Base-by-base conservation (phyloP, 306 rosid species). In the Cotoneaster glaucophyllus region DNA sequence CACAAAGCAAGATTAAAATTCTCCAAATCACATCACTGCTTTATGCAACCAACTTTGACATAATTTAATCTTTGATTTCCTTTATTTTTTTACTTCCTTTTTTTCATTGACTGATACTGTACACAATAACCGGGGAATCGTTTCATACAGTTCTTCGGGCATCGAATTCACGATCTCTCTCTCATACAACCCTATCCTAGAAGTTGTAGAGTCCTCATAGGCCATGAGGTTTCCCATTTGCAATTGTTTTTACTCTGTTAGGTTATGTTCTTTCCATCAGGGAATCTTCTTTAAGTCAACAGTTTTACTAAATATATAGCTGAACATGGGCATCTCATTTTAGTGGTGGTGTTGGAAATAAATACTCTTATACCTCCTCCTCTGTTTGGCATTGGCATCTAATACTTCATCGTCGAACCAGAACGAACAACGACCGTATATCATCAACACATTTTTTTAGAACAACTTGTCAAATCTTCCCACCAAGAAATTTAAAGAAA, bases 1-100 rank as follows among this genome's bases (percentile, higher is more conserved):
- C 75, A 82, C 83, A 88, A 88, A 85, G 96, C 90, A 91, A 89
- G 87, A 89, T 91, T 75, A 87, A 73, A 89, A 86, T 90, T 86
- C 88, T 82, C 70, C 74, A 77, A 26, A 86, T 89, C 96, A 84
- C 83, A 79, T 86, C 86, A 78, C 79, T 43, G 77, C 97, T 91
- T 83, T 86, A 87, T 90, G 90, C 86, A 79, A 87, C 88, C 85
- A 52, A 59, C 79, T 83, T 69, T 73, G 69, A 43, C 80, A 82
- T 77, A 80, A 76, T 84, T 85, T 85, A 83, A 70, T 73, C 44
- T 69, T 74, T 81, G 81, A 81, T 83, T 83, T 73, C 82, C 72
- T 37, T 71, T 64, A 71, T 71, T 82, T 70, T 70, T 86, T 56
- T 57, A 10, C 26, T 21, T 5, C 73, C 77, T 81, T 85, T 83